Percentiles rank a stretch among this genome's conserved stretches.
Evolutionary conservation across 768 basidiomycete genomes (phyloP).

Genomic region (Mycena floridula): DNA sequence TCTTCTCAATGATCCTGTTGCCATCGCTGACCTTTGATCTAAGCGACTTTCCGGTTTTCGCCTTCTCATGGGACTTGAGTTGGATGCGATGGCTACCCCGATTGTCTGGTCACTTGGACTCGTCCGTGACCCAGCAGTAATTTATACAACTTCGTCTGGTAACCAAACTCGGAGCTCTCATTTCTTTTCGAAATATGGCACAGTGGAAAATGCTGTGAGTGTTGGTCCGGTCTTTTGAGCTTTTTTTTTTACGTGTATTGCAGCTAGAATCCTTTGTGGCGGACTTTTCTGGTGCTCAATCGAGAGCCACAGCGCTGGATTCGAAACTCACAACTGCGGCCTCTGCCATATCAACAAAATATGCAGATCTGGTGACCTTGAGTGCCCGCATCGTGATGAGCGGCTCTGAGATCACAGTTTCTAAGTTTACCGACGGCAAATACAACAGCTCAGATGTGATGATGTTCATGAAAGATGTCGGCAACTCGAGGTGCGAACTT

Average conservation of each 20-base stretch:
- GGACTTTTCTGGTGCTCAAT: conserved; percentile 31
- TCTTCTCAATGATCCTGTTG: too few species aligned
- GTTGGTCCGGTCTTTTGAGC: not conserved
- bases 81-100: conserved; percentile 15
- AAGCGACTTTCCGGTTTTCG: not conserved
- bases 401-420: conserved; percentile 39
- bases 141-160: conserved; percentile 17
- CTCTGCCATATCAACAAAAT: conserved; percentile 26
- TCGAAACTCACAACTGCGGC: conserved; percentile 29
- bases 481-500: conserved; percentile 29
- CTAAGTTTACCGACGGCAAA: conserved; percentile 6
- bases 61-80: not conserved
- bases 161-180: conserved; percentile 10
- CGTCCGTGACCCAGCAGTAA: conserved; percentile 28
- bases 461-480: conserved; percentile 43
- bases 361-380: conserved; percentile 36
- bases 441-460: conserved; percentile 33
- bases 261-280: conserved; percentile 5
- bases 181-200: not conserved
- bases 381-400: conserved; percentile 39
- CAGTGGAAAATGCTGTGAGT: not conserved
- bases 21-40: too few species aligned
- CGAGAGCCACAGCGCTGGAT: conserved; percentile 33
- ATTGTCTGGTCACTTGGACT: conserved; percentile 32
- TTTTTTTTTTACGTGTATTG: not conserved